Percentiles rank a stretch among this genome's conserved stretches.
phyloP scores from a whole-genome alignment of 2,329 filamentous ascomycete genomes.

The Epichloe bromicola region DNA sequence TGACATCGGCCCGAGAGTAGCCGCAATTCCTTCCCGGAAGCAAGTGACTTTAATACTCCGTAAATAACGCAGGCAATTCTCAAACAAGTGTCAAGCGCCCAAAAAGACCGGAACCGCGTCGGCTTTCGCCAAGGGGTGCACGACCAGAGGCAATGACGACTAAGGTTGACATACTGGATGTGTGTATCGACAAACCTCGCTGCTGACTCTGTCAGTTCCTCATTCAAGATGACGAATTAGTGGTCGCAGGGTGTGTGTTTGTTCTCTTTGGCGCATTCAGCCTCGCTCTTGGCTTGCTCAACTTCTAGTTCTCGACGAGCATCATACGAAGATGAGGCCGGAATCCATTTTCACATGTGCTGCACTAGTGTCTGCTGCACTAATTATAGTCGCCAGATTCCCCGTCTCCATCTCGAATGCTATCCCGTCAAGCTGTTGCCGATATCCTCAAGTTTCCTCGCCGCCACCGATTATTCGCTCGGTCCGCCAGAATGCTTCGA shows the following conservation, averaged over 20 bases:
- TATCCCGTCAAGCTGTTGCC: background rate
- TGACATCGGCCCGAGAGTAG: slow-evolving; percentile 4
- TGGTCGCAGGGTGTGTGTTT: background rate
- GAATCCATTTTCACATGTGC: background rate
- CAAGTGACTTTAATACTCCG: background rate
- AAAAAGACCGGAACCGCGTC: background rate
- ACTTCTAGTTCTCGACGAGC: background rate
- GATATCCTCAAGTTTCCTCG: background rate
- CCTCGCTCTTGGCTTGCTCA: background rate
- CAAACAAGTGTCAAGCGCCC: background rate
- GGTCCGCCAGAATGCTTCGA: too few species aligned
- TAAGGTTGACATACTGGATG: background rate
- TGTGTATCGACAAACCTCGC: background rate
- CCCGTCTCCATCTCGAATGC: background rate
- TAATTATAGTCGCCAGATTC: background rate
- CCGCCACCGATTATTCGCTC: background rate
- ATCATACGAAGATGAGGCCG: background rate
- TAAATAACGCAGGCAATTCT: too few species aligned
- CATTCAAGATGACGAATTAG: background rate
- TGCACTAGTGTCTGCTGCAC: background rate
- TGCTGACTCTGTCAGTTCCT: background rate
- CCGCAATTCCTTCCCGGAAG: background rate
- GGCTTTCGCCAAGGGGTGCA: background rate
- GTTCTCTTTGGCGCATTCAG: too few species aligned
- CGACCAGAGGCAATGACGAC: background rate